Evolutionary conservation across 768 basidiomycete genomes (phyloP), one percentile per base, ranked within the genome.

Genomic region (Xerocomellus dryophilus): DNA sequence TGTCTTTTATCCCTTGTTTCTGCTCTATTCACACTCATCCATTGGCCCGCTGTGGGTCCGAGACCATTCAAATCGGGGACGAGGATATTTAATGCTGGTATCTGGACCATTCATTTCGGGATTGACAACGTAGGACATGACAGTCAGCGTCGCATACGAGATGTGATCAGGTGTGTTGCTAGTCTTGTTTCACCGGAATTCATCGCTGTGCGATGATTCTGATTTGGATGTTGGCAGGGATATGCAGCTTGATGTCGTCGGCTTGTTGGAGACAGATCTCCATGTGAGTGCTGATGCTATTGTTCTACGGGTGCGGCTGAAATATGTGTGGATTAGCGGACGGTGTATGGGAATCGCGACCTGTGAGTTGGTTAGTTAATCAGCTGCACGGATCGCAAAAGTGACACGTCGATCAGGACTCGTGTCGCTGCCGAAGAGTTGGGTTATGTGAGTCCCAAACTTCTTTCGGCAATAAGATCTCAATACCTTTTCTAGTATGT

Each of bases 41-140:
- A 76, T 20, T 75, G 80, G 61, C 86, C 88, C 0, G 66, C 68
- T 2, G 50, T 63, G 0, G 67, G 77, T 17, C 81, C 84, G 1
- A 70, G 65, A 23, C 85, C 89, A 4, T 84, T 82, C 70, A 83
- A 83, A 50, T 72, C 82, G 25, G 83, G 81, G 4, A 77, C 83
- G 15, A 75, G 88, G 29, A 77, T 89, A n/a, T 73, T 93, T 40
- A 86, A 83, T 18, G 85, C 88, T 5, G 93, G 89, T 4, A 91
- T 95, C 27, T 95, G 92, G 93, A 92, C 93, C 0, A 78, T 96
- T 23, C 93, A 96, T 68, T 96, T 96, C 65, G 93, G 93, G 0
- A 74, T 85, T 18, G 70, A 70, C 50, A 73, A 70, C 17, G 60
- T 50, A 25, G 70, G 71, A n/a, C 65, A 67, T 39, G 69, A 72